Base-by-base conservation (phyloP, 2,329 filamentous ascomycete genomes). In the Cercospora sp. region DNA sequence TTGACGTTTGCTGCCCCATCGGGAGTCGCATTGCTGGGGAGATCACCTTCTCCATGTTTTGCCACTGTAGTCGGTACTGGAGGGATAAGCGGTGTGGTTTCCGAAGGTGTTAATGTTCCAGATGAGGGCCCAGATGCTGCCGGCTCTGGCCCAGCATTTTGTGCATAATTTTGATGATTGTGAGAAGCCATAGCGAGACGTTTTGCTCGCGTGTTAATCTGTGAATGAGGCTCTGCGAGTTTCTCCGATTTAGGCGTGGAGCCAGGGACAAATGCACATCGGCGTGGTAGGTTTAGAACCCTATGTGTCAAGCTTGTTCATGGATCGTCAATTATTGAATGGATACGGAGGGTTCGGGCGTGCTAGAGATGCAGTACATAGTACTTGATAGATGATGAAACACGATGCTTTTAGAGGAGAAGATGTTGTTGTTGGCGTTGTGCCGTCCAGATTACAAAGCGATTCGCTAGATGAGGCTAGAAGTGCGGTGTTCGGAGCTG, bases 21-120 rank as follows among this genome's bases (percentile, higher is more conserved):
- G 3, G 64, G 55, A 43, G 57, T 37, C 12, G 63, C 63, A 1
- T 40, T 37, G 16, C 16, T 60, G 37, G 21, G n/a, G 4, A 18
- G 24, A 26, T 60, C 63, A 16, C 45, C 24, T 21, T 30, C 10
- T 26, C 10, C 16, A 53, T 63, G 61, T 30, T 58, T 60, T 28
- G 32, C 53, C 12, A 43, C 30, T 32, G 55, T 24, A 5, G 63
- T 65, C 12, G 32, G 30, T 26, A 21, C 6, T 1, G 63, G 43
- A 34, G 60, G 28, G 6, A 64, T 60, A n/a, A 68, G 37, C 1
- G 55, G 69, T 5, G 59, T 63, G 6, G 51, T 53, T 8, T 65
- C 66, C 4, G 34, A 28, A 13, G 61, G 61, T 9, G 61, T 61
- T 3, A 58, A 55, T 53, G 40, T 24, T 24, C 30, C 40, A 13